These are phyloP conservation scores for Thalassia testudinum DNA, from an alignment of 116 monocot species.

Conservation along the genomic window DNA sequence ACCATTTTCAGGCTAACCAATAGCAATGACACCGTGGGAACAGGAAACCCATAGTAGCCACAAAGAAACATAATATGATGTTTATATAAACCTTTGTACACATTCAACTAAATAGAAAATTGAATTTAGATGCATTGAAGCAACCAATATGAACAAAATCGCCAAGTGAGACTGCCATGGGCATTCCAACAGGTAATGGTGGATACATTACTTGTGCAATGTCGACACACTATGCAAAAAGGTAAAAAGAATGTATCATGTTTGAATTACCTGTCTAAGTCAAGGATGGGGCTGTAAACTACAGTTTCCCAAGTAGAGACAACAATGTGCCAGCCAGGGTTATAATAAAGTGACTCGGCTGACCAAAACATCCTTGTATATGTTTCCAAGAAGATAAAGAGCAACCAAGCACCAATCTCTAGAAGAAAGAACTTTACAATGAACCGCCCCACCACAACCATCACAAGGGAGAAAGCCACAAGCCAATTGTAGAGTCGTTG, in stretches of 20 bases:
- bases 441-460: conserved; percentile 88
- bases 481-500: conserved; percentile 94
- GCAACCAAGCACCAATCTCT: conserved; percentile 86
- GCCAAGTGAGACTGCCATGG: too few relatives aligned
- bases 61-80: too few relatives aligned
- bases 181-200: too few relatives aligned
- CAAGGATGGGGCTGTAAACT: conserved; percentile 88
- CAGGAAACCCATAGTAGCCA: too few relatives aligned
- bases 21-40: too few relatives aligned
- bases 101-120: too few relatives aligned
- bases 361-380: conserved; percentile 99
- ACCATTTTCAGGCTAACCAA: too few relatives aligned
- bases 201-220: too few relatives aligned
- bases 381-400: conserved; percentile 93
- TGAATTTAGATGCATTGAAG: too few relatives aligned
- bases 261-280: conserved; percentile 66
- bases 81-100: too few relatives aligned
- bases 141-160: too few relatives aligned
- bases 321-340: conserved; percentile 87
- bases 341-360: conserved; percentile 86
- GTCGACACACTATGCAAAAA: too few relatives aligned
- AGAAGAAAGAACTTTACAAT: conserved; percentile 80
- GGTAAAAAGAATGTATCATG: background rate
- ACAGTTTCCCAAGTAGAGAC: conserved; percentile 87
- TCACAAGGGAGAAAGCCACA: conserved; percentile 87